These are phyloP conservation scores for Usnea hakonensis DNA, from an alignment of 495 filamentous ascomycete genomes.

Conservation along the genomic window DNA sequence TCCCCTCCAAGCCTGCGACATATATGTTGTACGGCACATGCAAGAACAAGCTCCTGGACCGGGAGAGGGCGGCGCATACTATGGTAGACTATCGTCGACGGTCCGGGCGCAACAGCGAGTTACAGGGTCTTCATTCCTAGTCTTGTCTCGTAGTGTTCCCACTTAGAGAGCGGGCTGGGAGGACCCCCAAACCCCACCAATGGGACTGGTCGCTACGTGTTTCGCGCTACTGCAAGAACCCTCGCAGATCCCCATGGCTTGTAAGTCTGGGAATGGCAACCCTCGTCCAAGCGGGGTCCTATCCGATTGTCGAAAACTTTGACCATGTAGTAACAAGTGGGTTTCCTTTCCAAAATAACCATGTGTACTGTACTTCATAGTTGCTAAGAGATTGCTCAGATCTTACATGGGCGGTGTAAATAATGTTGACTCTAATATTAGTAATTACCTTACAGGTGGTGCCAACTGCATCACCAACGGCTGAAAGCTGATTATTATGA, in stretches of 20 bases:
- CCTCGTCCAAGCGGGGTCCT: not conserved
- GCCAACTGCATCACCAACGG: too few species aligned
- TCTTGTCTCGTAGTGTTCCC: not conserved
- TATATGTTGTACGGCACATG: too few species aligned
- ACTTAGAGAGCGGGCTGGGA: not conserved
- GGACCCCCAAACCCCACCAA: not conserved
- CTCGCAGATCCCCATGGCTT: not conserved
- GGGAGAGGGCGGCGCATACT: constrained; percentile 1
- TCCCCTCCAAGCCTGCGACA: not conserved
- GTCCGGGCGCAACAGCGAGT: not conserved
- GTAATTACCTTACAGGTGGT: too few species aligned
- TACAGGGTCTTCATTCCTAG: not conserved
- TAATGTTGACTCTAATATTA: not conserved
- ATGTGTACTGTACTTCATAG: too few species aligned
- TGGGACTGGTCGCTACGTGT: not conserved
- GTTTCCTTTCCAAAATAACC: too few species aligned
- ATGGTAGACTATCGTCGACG: not conserved
- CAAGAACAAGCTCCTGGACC: not conserved
- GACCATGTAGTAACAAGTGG: too few species aligned
- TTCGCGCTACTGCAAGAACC: not conserved
- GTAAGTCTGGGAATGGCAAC: not conserved
- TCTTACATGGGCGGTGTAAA: not conserved
- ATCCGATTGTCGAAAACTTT: too few species aligned
- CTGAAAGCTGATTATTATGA: not conserved
- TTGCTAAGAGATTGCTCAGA: not conserved